Conservation (phyloP, 176 grass and related monocot genomes). For the Otatea glauca region DNA sequence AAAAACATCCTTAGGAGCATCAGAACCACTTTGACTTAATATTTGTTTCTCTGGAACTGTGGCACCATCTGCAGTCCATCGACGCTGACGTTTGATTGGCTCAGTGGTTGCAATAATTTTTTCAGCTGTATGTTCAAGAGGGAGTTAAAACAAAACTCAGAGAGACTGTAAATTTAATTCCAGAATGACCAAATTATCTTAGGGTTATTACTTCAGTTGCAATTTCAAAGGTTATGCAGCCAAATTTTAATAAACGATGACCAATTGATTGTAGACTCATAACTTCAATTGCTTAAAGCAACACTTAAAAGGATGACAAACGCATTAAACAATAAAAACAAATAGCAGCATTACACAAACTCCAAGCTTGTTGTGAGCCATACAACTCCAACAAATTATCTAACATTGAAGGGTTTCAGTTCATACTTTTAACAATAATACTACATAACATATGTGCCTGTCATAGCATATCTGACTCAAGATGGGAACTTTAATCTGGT, state of each 20-base stretch:
- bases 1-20: constrained; percentile 64
- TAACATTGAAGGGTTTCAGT: constrained; percentile 1
- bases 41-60: constrained; percentile 66
- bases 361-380: background rate
- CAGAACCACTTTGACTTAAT: constrained; percentile 52
- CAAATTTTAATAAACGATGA: constrained; percentile 6
- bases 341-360: constrained; percentile 11
- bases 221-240: background rate
- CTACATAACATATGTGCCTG: background rate
- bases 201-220: constrained; percentile 4
- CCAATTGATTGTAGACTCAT: background rate
- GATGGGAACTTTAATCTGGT: background rate
- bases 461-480: background rate
- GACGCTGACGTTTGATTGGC: constrained; percentile 79
- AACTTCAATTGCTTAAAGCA: background rate
- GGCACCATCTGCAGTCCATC: constrained; percentile 69
- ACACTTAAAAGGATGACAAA: background rate
- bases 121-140: constrained; percentile 58
- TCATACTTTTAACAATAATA: background rate
- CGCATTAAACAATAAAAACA: background rate
- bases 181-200: background rate
- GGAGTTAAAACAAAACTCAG: background rate
- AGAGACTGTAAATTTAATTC: background rate
- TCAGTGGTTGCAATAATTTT: constrained; percentile 58
- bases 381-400: background rate